Evolutionary conservation across 179 eudicot species (phyloP).

Genomic region (Beta macrorhiza): DNA sequence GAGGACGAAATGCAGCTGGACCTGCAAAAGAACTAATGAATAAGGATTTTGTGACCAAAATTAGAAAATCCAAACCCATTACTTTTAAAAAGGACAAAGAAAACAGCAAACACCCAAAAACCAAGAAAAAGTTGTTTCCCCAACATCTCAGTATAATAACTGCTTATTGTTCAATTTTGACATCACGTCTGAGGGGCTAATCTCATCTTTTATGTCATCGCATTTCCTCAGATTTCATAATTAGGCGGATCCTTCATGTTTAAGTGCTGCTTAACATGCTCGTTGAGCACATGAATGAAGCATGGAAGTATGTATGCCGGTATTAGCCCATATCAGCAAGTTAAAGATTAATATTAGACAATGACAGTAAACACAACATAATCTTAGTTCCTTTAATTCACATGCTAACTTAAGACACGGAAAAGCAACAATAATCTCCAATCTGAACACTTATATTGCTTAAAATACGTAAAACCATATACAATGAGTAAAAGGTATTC

Average conservation of each 20-base stretch:
- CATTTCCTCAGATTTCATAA: too few species aligned
- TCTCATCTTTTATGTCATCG: too few species aligned
- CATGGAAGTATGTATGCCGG: too few species aligned
- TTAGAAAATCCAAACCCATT: not conserved
- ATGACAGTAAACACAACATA: conserved; percentile 1
- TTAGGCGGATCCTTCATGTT: too few species aligned
- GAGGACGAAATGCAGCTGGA: conserved; percentile 99
- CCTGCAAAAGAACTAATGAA: conserved; percentile 37
- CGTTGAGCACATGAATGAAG: too few species aligned
- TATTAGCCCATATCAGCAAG: too few species aligned
- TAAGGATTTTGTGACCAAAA: conserved; percentile 16
- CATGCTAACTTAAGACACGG: conserved; percentile 5
- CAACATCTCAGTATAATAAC: not conserved
- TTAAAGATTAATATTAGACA: not conserved
- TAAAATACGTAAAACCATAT: not conserved
- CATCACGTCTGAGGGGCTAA: not conserved
- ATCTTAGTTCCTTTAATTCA: not conserved
- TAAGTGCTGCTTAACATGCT: too few species aligned
- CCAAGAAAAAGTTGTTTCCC: not conserved
- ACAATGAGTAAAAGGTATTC: not conserved
- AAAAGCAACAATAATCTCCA: conserved; percentile 10
- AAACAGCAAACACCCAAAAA: conserved; percentile 1
- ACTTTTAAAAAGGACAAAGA: not conserved
- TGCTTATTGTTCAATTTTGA: not conserved
- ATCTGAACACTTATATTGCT: not conserved